Conservation (phyloP, 2,329 filamentous ascomycete genomes). For the Aspergillus transmontanensis region DNA sequence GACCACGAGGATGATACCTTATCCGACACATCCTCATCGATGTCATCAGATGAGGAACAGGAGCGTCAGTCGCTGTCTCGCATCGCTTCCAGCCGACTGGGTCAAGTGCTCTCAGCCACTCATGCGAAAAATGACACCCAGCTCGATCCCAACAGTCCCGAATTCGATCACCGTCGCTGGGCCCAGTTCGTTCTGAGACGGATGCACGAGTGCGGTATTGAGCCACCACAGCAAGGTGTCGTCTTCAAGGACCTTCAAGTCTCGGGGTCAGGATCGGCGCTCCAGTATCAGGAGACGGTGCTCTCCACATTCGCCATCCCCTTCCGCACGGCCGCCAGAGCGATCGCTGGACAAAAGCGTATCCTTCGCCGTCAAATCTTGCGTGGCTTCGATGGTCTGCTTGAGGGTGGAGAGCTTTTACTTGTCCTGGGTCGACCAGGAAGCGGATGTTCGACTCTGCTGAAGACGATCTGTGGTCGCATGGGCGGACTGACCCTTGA, state of each 20-base stretch:
- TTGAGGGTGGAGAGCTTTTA: constrained; percentile 73
- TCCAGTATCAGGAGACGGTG: constrained; percentile 29
- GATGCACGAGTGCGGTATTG: constrained; percentile 25
- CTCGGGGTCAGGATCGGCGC: constrained; percentile 26
- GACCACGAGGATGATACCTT: background rate
- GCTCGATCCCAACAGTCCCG: constrained; percentile 24
- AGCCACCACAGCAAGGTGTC: constrained; percentile 24
- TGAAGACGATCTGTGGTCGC: constrained; percentile 70
- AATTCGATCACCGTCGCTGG: constrained; percentile 31
- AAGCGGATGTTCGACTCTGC: constrained; percentile 69
- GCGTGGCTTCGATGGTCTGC: background rate
- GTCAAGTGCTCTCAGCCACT: constrained; percentile 22
- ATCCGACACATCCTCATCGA: background rate
- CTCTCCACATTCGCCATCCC: constrained; percentile 25
- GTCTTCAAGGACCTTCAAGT: constrained; percentile 29
- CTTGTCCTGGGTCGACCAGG: constrained; percentile 70
- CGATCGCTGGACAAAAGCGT: constrained; percentile 35
- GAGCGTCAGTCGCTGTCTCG: constrained; percentile 3
- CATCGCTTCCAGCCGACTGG: constrained; percentile 28
- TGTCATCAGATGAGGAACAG: background rate
- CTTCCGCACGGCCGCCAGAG: constrained; percentile 34
- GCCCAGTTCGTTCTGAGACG: constrained; percentile 24
- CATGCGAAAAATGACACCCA: constrained; percentile 21
- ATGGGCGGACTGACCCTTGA: constrained; percentile 51
- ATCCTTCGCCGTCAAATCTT: constrained; percentile 35